Conservation (phyloP, 2,329 filamentous ascomycete genomes). For the Talaromyces sp. region DNA sequence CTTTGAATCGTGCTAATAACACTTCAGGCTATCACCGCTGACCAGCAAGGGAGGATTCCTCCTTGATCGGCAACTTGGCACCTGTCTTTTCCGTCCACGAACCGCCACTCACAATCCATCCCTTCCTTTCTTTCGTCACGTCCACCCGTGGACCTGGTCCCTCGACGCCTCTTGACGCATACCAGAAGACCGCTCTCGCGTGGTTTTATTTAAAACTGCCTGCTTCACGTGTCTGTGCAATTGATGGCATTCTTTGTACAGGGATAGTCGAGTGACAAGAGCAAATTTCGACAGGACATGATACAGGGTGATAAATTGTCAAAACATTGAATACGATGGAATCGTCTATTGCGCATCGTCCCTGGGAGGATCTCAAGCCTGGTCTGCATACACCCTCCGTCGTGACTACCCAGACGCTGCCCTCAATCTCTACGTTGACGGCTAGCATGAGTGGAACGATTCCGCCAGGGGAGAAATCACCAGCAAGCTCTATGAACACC, state of each 20-base stretch:
- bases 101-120: constrained; percentile 6
- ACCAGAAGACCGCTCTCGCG: neutral
- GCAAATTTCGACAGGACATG: neutral
- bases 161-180: constrained; percentile 8
- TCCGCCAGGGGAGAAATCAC: constrained; percentile 38
- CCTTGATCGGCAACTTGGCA: constrained; percentile 13
- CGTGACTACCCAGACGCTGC: constrained; percentile 39
- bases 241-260: constrained; percentile 6
- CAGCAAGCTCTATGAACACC: constrained; percentile 39
- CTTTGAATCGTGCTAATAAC: neutral
- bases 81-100: constrained; percentile 11
- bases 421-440: constrained; percentile 45
- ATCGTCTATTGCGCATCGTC: constrained; percentile 37
- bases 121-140: constrained; percentile 1
- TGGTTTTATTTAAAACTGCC: constrained; percentile 1
- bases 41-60: constrained; percentile 3
- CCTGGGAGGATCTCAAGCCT: constrained; percentile 38
- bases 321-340: constrained; percentile 32
- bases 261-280: neutral
- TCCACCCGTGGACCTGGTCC: neutral
- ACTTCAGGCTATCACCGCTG: neutral
- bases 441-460: constrained; percentile 35
- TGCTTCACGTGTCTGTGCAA: constrained; percentile 7
- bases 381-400: constrained; percentile 30
- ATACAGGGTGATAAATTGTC: neutral